Base-by-base conservation (phyloP, 108 stramenopile species). In the Cyclostephanos tholiformis region DNA sequence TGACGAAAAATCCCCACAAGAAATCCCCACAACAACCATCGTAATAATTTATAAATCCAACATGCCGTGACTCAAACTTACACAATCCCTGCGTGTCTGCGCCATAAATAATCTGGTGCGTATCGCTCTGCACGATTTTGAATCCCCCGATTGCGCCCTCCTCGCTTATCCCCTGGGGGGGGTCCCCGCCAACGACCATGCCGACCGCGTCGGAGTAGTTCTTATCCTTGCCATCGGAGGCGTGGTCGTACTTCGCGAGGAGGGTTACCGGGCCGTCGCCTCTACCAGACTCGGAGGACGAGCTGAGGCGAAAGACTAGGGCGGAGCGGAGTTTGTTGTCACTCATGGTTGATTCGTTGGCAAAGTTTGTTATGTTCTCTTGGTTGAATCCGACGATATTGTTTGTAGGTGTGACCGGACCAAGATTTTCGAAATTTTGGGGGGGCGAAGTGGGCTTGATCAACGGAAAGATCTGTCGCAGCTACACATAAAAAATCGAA, bases 201-300 rank as follows among this genome's bases (percentile, higher is more conserved):
- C 74, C 81, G 0, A 90, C 91, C 32, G 94, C 94, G 52, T 90
- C 89, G 70, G 90, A 88, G 62, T 89, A 95, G 72, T 78, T 79
- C 64, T 90, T 83, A 39, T 89, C 65, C 69, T 94, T 90, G 79
- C 88, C 89, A 35, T 94, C 88, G 7, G 80, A 69, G 26, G 90
- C 89, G 63, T 93, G 88, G 64, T 95, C 94, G 66, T 89, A 91
- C 69, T 93, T 95, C 62, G 94, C 94, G n/a, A 95, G 65, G 38
- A 88, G 79, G 64, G 84, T 81, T 53, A 82, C 80, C 39, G 75
- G 46, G 61, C 55, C 80, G 51, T 65, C 69, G 35, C 16, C 30
- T 12, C 32, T 30, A 9, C 53, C 53, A n/a, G 26, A 26, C 2
- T 70, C 80, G 29, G 70, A 30, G 46, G 46, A 35, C 19, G 72